phyloP scores from a whole-genome alignment of 140 eudicot genomes.

The Oenanthe javanica region DNA sequence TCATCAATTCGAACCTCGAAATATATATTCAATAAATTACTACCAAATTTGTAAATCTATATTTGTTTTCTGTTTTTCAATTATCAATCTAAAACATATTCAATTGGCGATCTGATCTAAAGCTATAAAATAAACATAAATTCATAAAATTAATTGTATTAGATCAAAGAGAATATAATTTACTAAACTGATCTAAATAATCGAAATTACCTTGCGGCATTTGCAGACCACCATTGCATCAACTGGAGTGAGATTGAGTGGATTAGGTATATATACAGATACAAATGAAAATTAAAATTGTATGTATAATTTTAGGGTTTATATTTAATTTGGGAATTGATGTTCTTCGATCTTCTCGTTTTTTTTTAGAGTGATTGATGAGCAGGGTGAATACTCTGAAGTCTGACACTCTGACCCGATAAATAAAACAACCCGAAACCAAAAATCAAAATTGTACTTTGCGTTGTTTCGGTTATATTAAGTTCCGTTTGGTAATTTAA shows the following conservation, averaged over 20 bases:
- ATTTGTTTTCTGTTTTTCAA: not conserved
- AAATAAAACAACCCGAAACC: too few relatives aligned
- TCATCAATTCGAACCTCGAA: not conserved
- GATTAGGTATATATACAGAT: not conserved
- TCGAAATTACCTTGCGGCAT: conserved; percentile 77
- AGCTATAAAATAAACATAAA: not conserved
- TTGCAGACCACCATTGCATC: conserved; percentile 94
- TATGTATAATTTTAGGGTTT: conserved; percentile 20
- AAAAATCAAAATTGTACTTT: too few relatives aligned
- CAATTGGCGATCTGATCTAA: conserved; percentile 27
- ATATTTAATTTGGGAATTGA: not conserved
- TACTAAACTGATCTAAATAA: not conserved
- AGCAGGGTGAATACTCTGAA: not conserved
- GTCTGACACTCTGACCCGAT: not conserved
- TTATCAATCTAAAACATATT: not conserved
- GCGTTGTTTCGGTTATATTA: too few relatives aligned
- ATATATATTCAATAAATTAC: not conserved
- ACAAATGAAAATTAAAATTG: not conserved
- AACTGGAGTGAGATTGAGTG: conserved; percentile 14
- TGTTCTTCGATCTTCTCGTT: not conserved
- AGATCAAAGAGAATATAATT: not conserved
- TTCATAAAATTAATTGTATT: not conserved
- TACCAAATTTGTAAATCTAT: not conserved
- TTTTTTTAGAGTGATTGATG: not conserved
- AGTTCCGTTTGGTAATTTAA: too few relatives aligned